These are phyloP conservation scores for Penicillium sp. DNA, from an alignment of 2,329 filamentous ascomycete genomes.

Conservation along the genomic window DNA sequence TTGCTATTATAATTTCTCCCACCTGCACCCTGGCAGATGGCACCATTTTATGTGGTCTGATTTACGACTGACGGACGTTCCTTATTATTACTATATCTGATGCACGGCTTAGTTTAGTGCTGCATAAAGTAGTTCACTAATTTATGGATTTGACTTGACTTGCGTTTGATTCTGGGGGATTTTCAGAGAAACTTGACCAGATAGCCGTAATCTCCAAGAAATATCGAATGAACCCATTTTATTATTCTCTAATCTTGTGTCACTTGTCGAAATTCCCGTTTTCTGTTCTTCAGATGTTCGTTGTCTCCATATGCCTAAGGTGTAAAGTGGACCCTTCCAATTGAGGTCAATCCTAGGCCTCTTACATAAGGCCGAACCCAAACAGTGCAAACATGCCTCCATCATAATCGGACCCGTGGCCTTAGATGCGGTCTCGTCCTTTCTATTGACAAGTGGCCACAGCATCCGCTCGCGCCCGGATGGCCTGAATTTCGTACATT, in stretches of 20 bases:
- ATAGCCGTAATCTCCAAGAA: no score
- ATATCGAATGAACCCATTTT: no score
- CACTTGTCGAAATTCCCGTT: no score
- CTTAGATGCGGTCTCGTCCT: slow-evolving; percentile 24
- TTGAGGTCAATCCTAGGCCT: no score
- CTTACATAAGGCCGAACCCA: slow-evolving; percentile 8
- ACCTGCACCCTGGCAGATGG: slow-evolving; percentile 10
- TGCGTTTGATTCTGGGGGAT: no score
- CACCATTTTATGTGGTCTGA: slow-evolving; percentile 13
- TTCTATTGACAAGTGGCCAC: slow-evolving; percentile 40
- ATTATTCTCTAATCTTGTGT: no score
- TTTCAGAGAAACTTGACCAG: no score
- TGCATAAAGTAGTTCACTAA: slow-evolving; percentile 18
- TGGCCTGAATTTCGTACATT: slow-evolving; percentile 27
- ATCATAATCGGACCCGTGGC: slow-evolving; percentile 29
- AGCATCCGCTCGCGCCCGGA: slow-evolving; percentile 29
- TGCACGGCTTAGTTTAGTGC: slow-evolving; percentile 19
- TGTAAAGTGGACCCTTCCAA: background rate
- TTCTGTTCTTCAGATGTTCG: no score
- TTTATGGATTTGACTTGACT: background rate
- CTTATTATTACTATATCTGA: slow-evolving; percentile 14
- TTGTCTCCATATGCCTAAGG: no score
- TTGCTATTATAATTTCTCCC: slow-evolving; percentile 10
- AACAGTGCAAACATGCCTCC: slow-evolving; percentile 26
- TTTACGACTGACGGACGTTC: slow-evolving; percentile 24